Evolutionary conservation across 306 rosid genomes (phyloP).

Genomic region (Rosa lucieae): DNA sequence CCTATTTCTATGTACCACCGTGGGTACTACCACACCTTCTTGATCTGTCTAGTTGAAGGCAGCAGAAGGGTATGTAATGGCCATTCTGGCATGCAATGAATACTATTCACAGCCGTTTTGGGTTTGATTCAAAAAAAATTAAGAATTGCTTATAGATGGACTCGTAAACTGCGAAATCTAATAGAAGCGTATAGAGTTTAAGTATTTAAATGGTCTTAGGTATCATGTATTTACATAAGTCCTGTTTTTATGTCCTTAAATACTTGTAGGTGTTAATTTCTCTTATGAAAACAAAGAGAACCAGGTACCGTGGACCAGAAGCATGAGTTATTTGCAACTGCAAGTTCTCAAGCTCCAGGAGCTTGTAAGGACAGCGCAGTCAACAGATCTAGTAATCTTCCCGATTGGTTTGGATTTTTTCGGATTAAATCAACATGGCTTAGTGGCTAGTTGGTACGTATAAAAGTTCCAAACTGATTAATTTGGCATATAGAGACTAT

Average conservation of each 20-base stretch:
- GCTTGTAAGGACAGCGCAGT: background rate
- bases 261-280: background rate
- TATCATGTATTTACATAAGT: background rate
- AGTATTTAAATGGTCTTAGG: background rate
- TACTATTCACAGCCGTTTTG: too few relatives aligned
- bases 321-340: background rate
- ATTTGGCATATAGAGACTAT: background rate
- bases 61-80: too few relatives aligned
- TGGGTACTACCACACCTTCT: too few relatives aligned
- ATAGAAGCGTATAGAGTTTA: background rate
- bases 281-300: background rate
- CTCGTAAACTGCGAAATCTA: background rate
- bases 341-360: background rate
- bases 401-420: too few relatives aligned
- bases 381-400: background rate
- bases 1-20: too few relatives aligned
- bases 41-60: too few relatives aligned
- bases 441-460: too few relatives aligned
- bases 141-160: background rate
- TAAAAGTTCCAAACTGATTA: background rate
- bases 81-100: too few relatives aligned
- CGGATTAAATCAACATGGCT: too few relatives aligned
- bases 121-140: too few relatives aligned
- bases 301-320: background rate
- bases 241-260: background rate